Evolutionary conservation across 164 flowering plant genomes (phyloP).

Genomic region (grape (Vitis vinifera)): ASM3070453v1 NC_081812.1:16448001-16448500

Average conservation of each 20-base stretch:
- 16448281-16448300: conserved; percentile 29
- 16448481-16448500: too few species aligned
- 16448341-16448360: conserved; percentile 17
- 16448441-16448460: too few species aligned
- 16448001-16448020: conserved; percentile 34
- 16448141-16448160: conserved; percentile 29
- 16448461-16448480: too few species aligned
- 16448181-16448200: conserved; percentile 31
- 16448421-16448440: too few species aligned
- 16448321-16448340: conserved; percentile 34
- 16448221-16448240: conserved; percentile 36
- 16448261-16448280: conserved; percentile 41
- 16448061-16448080: conserved; percentile 35
- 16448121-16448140: conserved; percentile 28
- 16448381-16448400: conserved; percentile 33
- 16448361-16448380: conserved; percentile 20
- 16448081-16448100: conserved; percentile 35
- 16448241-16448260: conserved; percentile 42
- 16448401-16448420: conserved; percentile 20
- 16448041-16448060: conserved; percentile 32
- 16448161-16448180: conserved; percentile 10
- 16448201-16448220: conserved; percentile 34
- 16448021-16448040: conserved; percentile 48
- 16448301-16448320: conserved; percentile 33
- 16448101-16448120: conserved; percentile 23